Base-by-base conservation (phyloP, 345 rosid genomes). In the Brassica carinata region DNA sequence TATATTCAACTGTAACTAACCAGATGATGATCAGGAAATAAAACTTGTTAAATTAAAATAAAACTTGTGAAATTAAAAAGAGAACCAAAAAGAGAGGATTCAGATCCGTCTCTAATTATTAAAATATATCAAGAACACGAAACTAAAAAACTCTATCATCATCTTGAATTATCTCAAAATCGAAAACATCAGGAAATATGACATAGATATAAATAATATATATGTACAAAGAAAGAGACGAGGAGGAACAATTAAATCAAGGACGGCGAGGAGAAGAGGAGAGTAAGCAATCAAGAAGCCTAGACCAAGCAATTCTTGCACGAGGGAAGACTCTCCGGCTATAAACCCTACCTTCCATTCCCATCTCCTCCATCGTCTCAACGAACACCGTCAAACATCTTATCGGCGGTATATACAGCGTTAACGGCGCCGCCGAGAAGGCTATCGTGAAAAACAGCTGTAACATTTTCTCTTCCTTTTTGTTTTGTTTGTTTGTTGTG, bases 381-480 rank as follows among this genome's bases (percentile, higher is more conserved):
- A 91, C 94, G 57, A 94, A 94, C 45, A 79, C 83, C 77, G 84
- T 94, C 83, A 94, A 84, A 90, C 88, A 91, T 82, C 98, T 90
- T 14, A 92, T 5, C 13, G 98, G 98, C 14, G 98, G 98, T 77
- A 92, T 74, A 58, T 92, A 94, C 64, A 94, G 85, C 29, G 90
- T 91, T 88, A 94, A 84, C 40, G 98, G 98, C 77, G 84, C 88
- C 9, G 97, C 98, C 30, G 98, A 92, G 82, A 94, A 92, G 9
- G 94, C 97, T 69, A 94, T 81, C 58, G 97, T 90, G 81, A 88
- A 90, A 64, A 94, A 86, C 78, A 94, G 53, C 87, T 91, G 95
- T 85, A 94, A 30, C 92, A 89, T 86, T 40, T 53, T 8, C 1
- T 66, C 5, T 53, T 9, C 19, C 1, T 27, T 0, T 58, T 18